Percentiles rank a stretch among this genome's conserved stretches.
Evolutionary conservation across 257 asterid species (phyloP).

Genomic region (Solanum tarapatanum): DNA sequence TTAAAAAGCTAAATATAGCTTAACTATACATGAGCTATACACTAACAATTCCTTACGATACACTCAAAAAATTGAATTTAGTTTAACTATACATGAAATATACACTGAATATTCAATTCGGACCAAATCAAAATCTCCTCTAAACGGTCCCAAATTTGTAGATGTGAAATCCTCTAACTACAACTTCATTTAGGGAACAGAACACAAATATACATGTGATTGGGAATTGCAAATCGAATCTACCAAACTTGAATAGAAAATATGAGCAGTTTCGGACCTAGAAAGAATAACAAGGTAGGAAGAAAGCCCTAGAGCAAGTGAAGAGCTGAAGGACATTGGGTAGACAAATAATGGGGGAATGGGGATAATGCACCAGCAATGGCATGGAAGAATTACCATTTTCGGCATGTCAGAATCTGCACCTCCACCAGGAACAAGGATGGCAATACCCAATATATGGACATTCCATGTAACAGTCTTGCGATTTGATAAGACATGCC

Average conservation of each 20-base stretch:
- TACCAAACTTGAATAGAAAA: neutral
- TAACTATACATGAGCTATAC: neutral
- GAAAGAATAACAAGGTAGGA: neutral
- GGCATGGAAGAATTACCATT: constrained; percentile 27
- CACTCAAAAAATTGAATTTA: neutral
- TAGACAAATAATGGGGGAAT: neutral
- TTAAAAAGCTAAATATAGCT: neutral
- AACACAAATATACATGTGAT: neutral
- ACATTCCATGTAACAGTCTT: constrained; percentile 65
- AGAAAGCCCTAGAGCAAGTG: neutral
- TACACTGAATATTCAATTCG: neutral
- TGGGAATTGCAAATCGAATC: neutral
- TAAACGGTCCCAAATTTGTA: neutral
- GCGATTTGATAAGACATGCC: constrained; percentile 58
- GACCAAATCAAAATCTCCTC: neutral
- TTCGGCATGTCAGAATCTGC: constrained; percentile 28
- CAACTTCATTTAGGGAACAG: neutral
- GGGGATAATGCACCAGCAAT: neutral
- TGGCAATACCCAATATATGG: constrained; percentile 24
- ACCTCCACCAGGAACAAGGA: constrained; percentile 42
- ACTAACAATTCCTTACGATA: neutral
- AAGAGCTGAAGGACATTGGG: neutral
- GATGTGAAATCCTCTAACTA: neutral
- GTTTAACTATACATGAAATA: neutral
- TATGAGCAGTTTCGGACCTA: neutral